Conservation (phyloP, 2,329 filamentous ascomycete species). For the Trichoderma asperellum region DNA sequence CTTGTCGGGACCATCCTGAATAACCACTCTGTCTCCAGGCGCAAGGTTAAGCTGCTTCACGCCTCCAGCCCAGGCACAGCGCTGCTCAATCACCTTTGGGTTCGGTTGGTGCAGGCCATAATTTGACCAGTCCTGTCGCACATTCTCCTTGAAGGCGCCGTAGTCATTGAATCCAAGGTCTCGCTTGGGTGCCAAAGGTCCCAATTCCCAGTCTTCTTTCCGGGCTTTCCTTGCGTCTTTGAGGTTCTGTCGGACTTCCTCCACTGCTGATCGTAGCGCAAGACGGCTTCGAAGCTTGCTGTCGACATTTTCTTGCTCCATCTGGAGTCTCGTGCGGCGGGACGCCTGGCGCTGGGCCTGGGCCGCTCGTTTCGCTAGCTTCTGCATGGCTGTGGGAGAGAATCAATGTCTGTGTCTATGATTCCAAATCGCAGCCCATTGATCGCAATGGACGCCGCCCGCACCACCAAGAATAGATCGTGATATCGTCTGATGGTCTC, state of each 20-base stretch:
- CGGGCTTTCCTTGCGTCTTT: slow-evolving; percentile 55
- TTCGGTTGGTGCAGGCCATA: slow-evolving; percentile 38
- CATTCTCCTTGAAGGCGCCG: slow-evolving; percentile 55
- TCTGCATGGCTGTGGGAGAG: slow-evolving; percentile 62
- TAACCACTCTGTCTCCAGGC: slow-evolving; percentile 76
- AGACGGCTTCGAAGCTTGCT: slow-evolving; percentile 40
- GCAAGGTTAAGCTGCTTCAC: slow-evolving; percentile 63
- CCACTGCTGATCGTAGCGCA: slow-evolving; percentile 38
- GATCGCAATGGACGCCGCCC: slow-evolving; percentile 24
- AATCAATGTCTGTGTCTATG: background rate
- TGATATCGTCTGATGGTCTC: slow-evolving; percentile 18
- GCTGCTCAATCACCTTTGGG: slow-evolving; percentile 45
- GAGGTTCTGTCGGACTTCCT: slow-evolving; percentile 44
- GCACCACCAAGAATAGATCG: background rate
- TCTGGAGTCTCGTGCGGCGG: slow-evolving; percentile 50
- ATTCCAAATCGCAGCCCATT: slow-evolving; percentile 20
- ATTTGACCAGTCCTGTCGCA: slow-evolving; percentile 45
- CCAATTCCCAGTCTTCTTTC: slow-evolving; percentile 77
- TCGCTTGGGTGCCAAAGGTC: slow-evolving; percentile 75
- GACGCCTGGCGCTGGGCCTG: slow-evolving; percentile 68
- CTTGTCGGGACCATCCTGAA: slow-evolving; percentile 76
- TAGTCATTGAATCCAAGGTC: slow-evolving; percentile 68
- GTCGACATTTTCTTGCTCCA: slow-evolving; percentile 40
- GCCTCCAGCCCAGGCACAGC: slow-evolving; percentile 61
- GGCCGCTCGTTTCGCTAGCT: slow-evolving; percentile 67